A percentile compares a stretch with the other conserved stretches of the same genome.
Evolutionary conservation across 75 land plant species (phyloP).

Genomic region (Sequoia sempervirens): DNA sequence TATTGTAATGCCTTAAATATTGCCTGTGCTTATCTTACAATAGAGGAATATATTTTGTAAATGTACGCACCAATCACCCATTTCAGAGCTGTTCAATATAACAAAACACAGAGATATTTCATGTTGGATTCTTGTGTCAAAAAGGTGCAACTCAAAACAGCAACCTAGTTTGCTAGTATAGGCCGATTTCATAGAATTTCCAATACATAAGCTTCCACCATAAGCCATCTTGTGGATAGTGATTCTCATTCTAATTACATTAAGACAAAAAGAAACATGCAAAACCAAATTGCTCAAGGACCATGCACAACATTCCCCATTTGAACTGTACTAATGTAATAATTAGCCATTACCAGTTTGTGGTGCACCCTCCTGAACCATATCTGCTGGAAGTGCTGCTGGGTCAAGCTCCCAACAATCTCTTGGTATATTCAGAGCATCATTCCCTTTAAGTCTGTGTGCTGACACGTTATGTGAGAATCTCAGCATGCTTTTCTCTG

Average conservation of each 20-base stretch:
- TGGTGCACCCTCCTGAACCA: conserved; percentile 22
- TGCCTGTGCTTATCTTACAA: too few relatives aligned
- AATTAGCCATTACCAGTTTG: not conserved
- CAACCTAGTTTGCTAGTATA: not conserved
- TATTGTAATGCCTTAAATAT: too few relatives aligned
- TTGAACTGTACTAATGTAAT: not conserved
- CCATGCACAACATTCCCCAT: not conserved
- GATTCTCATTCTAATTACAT: not conserved
- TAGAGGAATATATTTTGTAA: too few relatives aligned
- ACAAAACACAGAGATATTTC: not conserved
- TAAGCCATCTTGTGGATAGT: not conserved
- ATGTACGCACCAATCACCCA: not conserved
- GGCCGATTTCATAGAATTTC: not conserved
- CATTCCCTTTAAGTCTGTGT: conserved; percentile 53
- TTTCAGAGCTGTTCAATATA: not conserved
- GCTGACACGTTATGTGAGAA: conserved; percentile 75
- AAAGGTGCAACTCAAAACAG: not conserved
- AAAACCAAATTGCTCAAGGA: not conserved
- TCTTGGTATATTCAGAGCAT: conserved; percentile 39
- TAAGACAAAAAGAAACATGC: not conserved
- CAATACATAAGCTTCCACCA: not conserved
- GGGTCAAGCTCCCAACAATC: conserved; percentile 72
- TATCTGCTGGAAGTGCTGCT: conserved; percentile 54
- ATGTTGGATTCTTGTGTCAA: too few relatives aligned
- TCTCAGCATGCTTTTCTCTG: conserved; percentile 41